Evolutionary conservation across 768 basidiomycete genomes (phyloP), one percentile per base, ranked within the genome.

Genomic region (Tremella fuciformis): DNA sequence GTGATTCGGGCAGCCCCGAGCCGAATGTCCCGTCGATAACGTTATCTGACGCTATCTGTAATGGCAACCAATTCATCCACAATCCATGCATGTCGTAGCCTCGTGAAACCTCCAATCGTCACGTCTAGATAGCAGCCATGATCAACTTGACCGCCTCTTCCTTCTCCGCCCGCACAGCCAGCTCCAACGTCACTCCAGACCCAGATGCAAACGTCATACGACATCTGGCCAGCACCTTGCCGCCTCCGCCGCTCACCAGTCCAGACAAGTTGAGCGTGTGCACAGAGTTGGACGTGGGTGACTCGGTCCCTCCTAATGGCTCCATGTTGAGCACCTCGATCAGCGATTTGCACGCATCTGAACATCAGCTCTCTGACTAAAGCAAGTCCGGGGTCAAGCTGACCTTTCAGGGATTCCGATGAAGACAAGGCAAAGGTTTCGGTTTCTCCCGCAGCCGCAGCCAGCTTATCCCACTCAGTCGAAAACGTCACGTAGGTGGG

Each of bases 261-360:
- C 96, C 96, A 15, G 92, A 90, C 42, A 99, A 77, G 71, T 94
- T 93, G 55, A 99, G 82, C 25, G 93, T 94, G 78, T 99, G 96
- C 50, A 97, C 88, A 2, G 91, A 86, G 8, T 85, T 81, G 24
- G 89, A 89, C 18, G 85, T 80, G 0, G 94, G 91, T 8, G 78
- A 76, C 76, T 97, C 90, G 3, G 88, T 86, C 13, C 96, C 96
- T 62, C 94, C 94, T 16, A 99, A 80, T 6, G 96, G 84, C 71
- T 97, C 91, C 94, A 99, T 98, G 75, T 90, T 88, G 62, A 98
- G 85, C 26, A 98, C 88, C 72, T 96, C 93, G 67, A 93, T 84
- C 68, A 98, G 88, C 24, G 94, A 96, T 73, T 92, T 88, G 78
- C 93, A 96, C 11, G 94, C 94, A 70, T 91, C 93, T 94, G 65